Conservation (phyloP, 768 basidiomycete genomes). For the Suillus tomentosus region DNA sequence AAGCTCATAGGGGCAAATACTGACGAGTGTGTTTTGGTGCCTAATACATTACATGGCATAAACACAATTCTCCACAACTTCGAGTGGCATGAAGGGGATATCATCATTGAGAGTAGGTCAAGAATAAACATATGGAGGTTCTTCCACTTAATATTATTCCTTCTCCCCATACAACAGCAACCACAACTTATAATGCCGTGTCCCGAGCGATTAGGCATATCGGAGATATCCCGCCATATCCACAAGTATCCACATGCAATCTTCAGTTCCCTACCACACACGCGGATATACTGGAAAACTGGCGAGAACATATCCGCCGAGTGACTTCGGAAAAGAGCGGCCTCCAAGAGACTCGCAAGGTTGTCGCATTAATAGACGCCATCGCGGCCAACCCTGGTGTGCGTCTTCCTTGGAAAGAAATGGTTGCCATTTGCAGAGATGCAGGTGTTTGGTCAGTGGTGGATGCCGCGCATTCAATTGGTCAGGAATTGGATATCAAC, state of each 20-base stretch:
- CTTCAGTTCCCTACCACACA: slow-evolving; percentile 61
- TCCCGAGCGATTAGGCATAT: slow-evolving; percentile 53
- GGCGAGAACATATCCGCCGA: slow-evolving; percentile 40
- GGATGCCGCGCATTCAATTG: slow-evolving; percentile 81
- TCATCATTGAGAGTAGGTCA: slow-evolving; percentile 60
- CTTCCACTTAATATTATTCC: not conserved
- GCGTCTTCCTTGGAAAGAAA: slow-evolving; percentile 68
- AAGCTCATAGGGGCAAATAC: slow-evolving; percentile 49
- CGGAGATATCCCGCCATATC: slow-evolving; percentile 55
- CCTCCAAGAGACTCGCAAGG: slow-evolving; percentile 39
- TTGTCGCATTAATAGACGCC: slow-evolving; percentile 70
- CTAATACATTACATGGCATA: slow-evolving; percentile 39
- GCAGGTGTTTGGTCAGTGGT: slow-evolving; percentile 68
- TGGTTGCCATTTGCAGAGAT: slow-evolving; percentile 64
- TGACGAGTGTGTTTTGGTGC: slow-evolving; percentile 57
- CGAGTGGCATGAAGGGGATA: slow-evolving; percentile 65
- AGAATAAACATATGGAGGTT: slow-evolving; percentile 4
- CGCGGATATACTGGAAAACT: slow-evolving; percentile 53
- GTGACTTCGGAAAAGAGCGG: slow-evolving; percentile 26
- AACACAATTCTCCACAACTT: slow-evolving; percentile 71
- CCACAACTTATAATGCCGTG: slow-evolving; percentile 60
- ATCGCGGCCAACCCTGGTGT: slow-evolving; percentile 66
- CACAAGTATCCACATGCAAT: slow-evolving; percentile 48
- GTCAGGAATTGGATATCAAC: slow-evolving; percentile 66
- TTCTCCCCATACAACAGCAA: slow-evolving; percentile 38